Evolutionary conservation across 371 early-diverging fungal species (phyloP).

Genomic region (Rhizomucor pusillus): DNA sequence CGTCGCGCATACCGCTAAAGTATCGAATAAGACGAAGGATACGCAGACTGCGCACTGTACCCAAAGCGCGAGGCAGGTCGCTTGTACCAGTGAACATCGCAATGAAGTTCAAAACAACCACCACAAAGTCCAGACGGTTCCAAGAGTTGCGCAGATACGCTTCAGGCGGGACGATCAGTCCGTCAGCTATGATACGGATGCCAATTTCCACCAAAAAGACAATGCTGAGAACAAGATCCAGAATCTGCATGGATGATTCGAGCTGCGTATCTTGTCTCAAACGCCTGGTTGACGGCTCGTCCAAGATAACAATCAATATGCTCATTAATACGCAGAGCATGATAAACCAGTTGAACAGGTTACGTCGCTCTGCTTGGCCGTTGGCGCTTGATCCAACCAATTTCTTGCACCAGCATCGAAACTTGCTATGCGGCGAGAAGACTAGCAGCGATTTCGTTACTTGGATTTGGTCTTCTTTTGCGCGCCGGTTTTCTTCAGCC

Average conservation of each 20-base stretch:
- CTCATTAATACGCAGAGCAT: slow-evolving; percentile 57
- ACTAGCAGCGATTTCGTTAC: slow-evolving; percentile 29
- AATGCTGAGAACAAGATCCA: slow-evolving; percentile 44
- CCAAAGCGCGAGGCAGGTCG: slow-evolving; percentile 35
- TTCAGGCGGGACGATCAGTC: slow-evolving; percentile 47
- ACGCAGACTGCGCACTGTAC: slow-evolving; percentile 54
- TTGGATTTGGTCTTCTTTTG: slow-evolving; percentile 19
- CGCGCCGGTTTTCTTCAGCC: slow-evolving; percentile 44
- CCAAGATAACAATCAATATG: slow-evolving; percentile 55
- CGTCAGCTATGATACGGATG: slow-evolving; percentile 56
- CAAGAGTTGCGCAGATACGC: slow-evolving; percentile 53
- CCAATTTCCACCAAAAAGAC: slow-evolving; percentile 51
- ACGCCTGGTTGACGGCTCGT: slow-evolving; percentile 52
- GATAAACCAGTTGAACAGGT: slow-evolving; percentile 59
- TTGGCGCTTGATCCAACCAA: slow-evolving; percentile 35
- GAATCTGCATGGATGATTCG: slow-evolving; percentile 32
- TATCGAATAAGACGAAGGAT: slow-evolving; percentile 59
- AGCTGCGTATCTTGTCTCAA: slow-evolving; percentile 24
- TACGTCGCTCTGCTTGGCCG: slow-evolving; percentile 37
- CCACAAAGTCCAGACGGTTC: slow-evolving; percentile 54
- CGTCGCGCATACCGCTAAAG: slow-evolving; percentile 55
- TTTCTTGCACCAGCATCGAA: slow-evolving; percentile 37
- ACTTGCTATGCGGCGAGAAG: slow-evolving; percentile 31
- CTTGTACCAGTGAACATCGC: slow-evolving; percentile 38
- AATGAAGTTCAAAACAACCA: slow-evolving; percentile 48